Conservation (phyloP, 192 early-diverging fungal species). For the Chytriomyces hyalinus region DNA sequence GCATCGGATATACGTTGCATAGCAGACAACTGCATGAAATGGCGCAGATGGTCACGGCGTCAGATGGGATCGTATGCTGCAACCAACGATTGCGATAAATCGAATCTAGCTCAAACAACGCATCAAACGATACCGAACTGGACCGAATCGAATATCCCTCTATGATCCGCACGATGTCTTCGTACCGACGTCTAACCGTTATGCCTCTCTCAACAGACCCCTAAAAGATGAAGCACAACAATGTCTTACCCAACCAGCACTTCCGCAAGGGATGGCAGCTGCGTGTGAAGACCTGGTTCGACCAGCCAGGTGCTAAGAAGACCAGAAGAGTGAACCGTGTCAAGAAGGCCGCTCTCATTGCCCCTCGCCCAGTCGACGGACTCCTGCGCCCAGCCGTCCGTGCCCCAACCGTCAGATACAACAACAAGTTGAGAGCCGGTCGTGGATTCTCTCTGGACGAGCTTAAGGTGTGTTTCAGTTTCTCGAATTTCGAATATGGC, state of each 20-base stretch:
- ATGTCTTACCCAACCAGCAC: slow-evolving; percentile 90
- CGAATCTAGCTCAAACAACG: background rate
- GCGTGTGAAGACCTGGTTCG: slow-evolving; percentile 98
- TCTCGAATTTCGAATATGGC: too few relatives aligned
- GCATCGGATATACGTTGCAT: too few relatives aligned
- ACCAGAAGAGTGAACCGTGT: slow-evolving; percentile 82
- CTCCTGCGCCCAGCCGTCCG: slow-evolving; percentile 95
- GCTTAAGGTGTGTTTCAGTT: slow-evolving; percentile 75
- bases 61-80: too few relatives aligned
- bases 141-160: background rate
- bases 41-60: too few relatives aligned
- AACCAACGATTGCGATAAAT: too few relatives aligned
- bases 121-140: background rate
- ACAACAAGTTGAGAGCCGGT: slow-evolving; percentile 94
- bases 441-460: slow-evolving; percentile 99
- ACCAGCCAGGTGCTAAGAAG: slow-evolving; percentile 96
- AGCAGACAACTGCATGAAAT: too few relatives aligned
- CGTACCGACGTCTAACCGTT: background rate
- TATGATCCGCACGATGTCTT: background rate
- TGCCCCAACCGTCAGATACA: slow-evolving; percentile 97
- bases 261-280: slow-evolving; percentile 98
- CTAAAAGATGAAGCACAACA: slow-evolving; percentile 85
- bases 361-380: slow-evolving; percentile 95
- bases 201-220: background rate
- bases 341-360: slow-evolving; percentile 94